These are phyloP conservation scores for Amanita subjunquillea DNA, from an alignment of 768 basidiomycete species.

Conservation along the genomic window DNA sequence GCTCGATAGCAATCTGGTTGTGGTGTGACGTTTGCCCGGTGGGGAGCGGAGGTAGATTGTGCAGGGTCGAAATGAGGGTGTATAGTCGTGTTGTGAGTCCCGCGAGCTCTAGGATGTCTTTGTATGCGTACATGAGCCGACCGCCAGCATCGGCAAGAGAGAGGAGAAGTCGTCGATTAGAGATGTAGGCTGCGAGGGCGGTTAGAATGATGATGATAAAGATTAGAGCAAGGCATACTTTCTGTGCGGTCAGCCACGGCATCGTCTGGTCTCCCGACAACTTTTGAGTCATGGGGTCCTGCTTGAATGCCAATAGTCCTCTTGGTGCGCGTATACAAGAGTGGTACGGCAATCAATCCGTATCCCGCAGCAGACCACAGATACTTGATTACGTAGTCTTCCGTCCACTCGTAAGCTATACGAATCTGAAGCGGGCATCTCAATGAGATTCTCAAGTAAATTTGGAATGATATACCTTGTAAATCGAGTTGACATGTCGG, in stretches of 20 bases:
- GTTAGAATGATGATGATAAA: background rate
- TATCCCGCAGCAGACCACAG: conserved; percentile 93
- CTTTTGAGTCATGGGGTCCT: conserved; percentile 4
- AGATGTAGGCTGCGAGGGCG: conserved; percentile 58
- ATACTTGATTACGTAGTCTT: conserved; percentile 96
- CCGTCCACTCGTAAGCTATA: conserved; percentile 90
- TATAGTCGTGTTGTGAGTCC: conserved; percentile 89
- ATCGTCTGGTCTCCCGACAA: conserved; percentile 15
- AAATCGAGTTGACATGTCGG: conserved; percentile 85
- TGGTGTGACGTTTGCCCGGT: conserved; percentile 13
- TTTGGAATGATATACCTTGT: conserved; percentile 43
- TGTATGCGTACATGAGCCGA: conserved; percentile 93
- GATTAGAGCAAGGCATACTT: conserved; percentile 20
- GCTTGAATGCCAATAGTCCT: conserved; percentile 24
- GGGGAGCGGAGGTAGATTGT: conserved; percentile 54
- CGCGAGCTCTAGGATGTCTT: conserved; percentile 90
- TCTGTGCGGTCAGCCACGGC: conserved; percentile 38
- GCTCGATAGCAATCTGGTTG: conserved; percentile 38
- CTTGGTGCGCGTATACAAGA: conserved; percentile 57
- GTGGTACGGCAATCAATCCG: conserved; percentile 81
- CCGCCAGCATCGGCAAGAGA: conserved; percentile 97
- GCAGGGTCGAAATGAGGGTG: conserved; percentile 76
- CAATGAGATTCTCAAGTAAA: background rate
- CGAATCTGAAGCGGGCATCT: conserved; percentile 44
- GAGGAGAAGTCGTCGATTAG: conserved; percentile 81